Evolutionary conservation across 2,329 filamentous ascomycete species (phyloP).

Genomic region (Myriangium duriaei): DNA sequence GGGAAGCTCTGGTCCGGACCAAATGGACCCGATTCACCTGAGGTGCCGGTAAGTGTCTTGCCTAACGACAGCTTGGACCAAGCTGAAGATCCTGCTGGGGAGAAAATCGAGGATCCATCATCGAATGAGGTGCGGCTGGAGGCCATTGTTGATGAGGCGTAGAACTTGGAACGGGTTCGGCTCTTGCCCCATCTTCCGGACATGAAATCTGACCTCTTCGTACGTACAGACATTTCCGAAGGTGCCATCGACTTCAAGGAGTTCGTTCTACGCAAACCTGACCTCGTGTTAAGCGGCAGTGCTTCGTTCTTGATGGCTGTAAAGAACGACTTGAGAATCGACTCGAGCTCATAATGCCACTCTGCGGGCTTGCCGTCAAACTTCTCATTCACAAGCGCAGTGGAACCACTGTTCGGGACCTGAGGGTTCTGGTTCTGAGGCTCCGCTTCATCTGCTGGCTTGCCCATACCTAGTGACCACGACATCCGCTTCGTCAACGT

Average conservation of each 20-base stretch:
- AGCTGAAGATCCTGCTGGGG: constrained; percentile 77
- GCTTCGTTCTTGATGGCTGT: constrained; percentile 74
- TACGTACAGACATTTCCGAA: constrained; percentile 57
- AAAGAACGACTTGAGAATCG: constrained; percentile 87
- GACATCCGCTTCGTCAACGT: constrained; percentile 8
- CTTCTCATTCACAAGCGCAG: constrained; percentile 63
- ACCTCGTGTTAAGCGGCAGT: constrained; percentile 66
- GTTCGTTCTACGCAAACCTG: constrained; percentile 10
- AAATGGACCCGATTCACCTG: constrained; percentile 74
- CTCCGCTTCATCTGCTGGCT: constrained; percentile 17
- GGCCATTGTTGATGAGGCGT: constrained; percentile 67
- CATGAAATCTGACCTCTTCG: constrained; percentile 50
- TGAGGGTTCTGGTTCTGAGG: constrained; percentile 5
- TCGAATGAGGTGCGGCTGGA: constrained; percentile 92
- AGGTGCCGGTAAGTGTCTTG: constrained; percentile 82
- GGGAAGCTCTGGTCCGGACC: constrained; percentile 66
- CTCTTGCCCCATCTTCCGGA: constrained; percentile 74
- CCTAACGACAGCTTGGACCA: constrained; percentile 92
- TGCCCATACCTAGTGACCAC: constrained; percentile 6
- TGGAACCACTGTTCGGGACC: constrained; percentile 43
- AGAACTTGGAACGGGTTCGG: constrained; percentile 63
- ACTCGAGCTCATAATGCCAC: constrained; percentile 83
- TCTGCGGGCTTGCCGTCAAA: constrained; percentile 43
- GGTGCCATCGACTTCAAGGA: constrained; percentile 88
- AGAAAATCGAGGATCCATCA: constrained; percentile 82